Evolutionary conservation across 495 filamentous ascomycete genomes (phyloP), one percentile per base, ranked within the genome.

Genomic region (Coniosporium apollinis): DNA sequence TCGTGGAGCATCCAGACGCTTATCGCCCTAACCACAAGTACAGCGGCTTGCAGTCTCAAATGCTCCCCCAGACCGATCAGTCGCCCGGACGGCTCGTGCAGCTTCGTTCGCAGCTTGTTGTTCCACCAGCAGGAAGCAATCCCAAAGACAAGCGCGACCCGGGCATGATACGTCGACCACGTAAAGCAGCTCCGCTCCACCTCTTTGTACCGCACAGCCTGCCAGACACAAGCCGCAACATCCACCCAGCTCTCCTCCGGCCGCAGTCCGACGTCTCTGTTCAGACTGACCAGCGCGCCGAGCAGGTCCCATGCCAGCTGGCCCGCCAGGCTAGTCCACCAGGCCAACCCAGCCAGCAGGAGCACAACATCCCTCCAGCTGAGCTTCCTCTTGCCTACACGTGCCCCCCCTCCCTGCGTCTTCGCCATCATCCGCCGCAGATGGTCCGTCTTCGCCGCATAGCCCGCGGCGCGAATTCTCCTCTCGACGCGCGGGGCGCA

Each of bases 401-500:
- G 29, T 55, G 52, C 41, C 61, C 58, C 25, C 53, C 55, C 28
- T 54, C 34, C 59, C 46, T 67, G 61, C 39, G 72, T 74, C 42
- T 66, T 65, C 25, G 82, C 71, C 53, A 87, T 71, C 65, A 79
- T 69, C 41, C 75, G 69, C 34, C 78, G 56, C 19, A 89, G 57
- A 45, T 80, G 64, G 51, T 89, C 80, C 15, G 82, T 70, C 51
- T 83, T 81, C 8, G 82, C 83, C 25, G 73, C 75, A 53, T 87
- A 87, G 0, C 65, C 70, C 2, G 82, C 68, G 39, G 70, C 58
- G 22, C 69, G 60, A 16, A 93, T 72, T 39, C 71, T 68, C 36
- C 64, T 51, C 26, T 65, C 64, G 14, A 82, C 82, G 21, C 52
- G 62, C 5, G 75, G 72, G 40, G 77, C 72, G 52, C 85, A 94